Base-by-base conservation (phyloP, 371 early-diverging fungal species). In the Mortierella sp. region DNA sequence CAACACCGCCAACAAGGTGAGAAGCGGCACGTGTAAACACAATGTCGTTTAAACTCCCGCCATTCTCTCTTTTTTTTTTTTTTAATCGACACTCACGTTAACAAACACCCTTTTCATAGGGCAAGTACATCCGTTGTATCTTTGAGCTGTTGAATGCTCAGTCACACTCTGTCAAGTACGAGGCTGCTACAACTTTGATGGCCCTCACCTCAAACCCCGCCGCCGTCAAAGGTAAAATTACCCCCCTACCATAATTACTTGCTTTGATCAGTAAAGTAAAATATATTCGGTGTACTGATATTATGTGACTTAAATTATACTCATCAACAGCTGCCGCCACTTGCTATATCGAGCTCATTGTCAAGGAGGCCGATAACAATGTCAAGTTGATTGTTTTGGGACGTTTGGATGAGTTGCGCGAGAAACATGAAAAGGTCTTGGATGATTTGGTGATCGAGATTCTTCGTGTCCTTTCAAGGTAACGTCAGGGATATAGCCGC, bases 291-390 rank as follows among this genome's bases (percentile, higher is more conserved):
- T 16, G 19, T 48, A 48, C 40, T n/a, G 6, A 33, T 8, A 38
- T 21, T 43, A 15, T 7, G 8, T 11, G 22, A 21, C 32, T 7
- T 63, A 45, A 8, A 28, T 24, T 69, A 1, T 50, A 40, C 50
- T 52, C 9, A 28, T n/a, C 28, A 19, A 8, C 76, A 93, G 94
- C 97, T 65, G 97, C 96, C 45, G 98, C 97, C 1, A 74, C 92
- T 19, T 94, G 95, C 84, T 97, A 96, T 70, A 95, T 97, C 63
- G 93, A 96, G 55, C 89, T 99, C 58, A 93, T 92, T 65, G 86
- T 94, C 55, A 96, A 96, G 85, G 99, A 96, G 81, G 90, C 97
- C 5, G 98, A 99, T 81, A 99, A 97, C 87, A 99, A 98, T 85
- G 94, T 98, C 59, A 98, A 98, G 87, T 84, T 98, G 55, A 98